Evolutionary conservation across 331 rosid genomes (phyloP), one percentile per base, ranked within the genome.

Genomic region (Cydonia oblonga): DNA sequence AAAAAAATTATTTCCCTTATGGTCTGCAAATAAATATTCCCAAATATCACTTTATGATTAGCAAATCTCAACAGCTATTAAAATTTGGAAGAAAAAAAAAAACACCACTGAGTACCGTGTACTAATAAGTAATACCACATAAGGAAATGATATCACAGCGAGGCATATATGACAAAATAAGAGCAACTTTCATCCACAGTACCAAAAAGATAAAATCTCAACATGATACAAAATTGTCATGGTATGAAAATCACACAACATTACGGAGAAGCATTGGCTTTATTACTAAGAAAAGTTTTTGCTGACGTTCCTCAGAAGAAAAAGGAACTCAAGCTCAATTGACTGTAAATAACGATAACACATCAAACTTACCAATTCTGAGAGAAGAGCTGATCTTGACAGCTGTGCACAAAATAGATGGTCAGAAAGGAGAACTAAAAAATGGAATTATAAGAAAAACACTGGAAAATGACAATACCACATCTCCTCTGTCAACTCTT

Each of bases 401-500:
- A 93, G 92, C 98, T 93, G 92, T 32, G 52, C 51, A 35, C 19
- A 75, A 68, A 67, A 59, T 23, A 70, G 58, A 82, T 46, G 42
- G 38, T 67, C 71, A 81, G 77, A 52, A 42, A 11, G 24, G 44
- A 44, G 5, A 59, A 22, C 44, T 12, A 9, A 63, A 59, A 8
- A 22, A 32, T 24, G 25, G 26, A 59, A 73, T 68, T 6, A 71
- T 62, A 62, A 44, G 54, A 35, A 35, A 35, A 35, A 35, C 42
- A 35, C 42, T 9, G 42, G 58, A 18, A 42, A 69, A 38, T 63
- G n/a, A 56, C 9, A 75, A 78, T 91, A 95, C 99, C 99, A 84
- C 83, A 83, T 95, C 97, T 85, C 92, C 86, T 76, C 89, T 86
- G 70, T 91, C 97, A 58, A 83, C 68, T 83, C 90, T 91, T 44